A percentile compares a stretch with the other conserved stretches of the same genome.
These are phyloP conservation scores for Talaromyces nanjingensis DNA, from an alignment of 495 filamentous ascomycete species.

Conservation along the genomic window DNA sequence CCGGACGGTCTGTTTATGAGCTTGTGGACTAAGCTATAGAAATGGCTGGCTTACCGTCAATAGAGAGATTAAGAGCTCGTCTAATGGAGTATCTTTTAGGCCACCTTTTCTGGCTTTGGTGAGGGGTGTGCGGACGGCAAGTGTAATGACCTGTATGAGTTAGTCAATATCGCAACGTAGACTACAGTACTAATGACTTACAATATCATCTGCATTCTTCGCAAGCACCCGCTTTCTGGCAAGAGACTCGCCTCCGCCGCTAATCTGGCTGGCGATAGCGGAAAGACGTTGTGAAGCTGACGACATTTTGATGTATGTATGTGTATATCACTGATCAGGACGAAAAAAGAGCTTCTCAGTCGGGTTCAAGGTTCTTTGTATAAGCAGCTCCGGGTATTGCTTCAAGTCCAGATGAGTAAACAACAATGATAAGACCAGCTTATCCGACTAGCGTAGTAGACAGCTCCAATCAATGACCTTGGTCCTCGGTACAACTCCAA, in stretches of 20 bases:
- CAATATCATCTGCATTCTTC: slow-evolving; percentile 39
- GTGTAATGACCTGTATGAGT: slow-evolving; percentile 64
- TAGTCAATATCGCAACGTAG: too few species aligned
- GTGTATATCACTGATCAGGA: background rate
- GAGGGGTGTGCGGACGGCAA: slow-evolving; percentile 71
- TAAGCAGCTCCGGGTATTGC: background rate
- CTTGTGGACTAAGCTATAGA: background rate
- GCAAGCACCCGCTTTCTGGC: slow-evolving; percentile 29
- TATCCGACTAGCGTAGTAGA: background rate
- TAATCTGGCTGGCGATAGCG: slow-evolving; percentile 34
- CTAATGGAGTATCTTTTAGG: slow-evolving; percentile 83
- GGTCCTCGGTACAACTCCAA: background rate
- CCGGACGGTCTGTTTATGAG: slow-evolving; percentile 39
- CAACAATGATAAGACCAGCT: background rate
- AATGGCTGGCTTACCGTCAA: slow-evolving; percentile 53
- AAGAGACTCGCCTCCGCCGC: slow-evolving; percentile 20
- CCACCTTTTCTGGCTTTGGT: slow-evolving; percentile 77
- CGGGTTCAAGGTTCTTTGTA: background rate
- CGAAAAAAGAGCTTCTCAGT: background rate
- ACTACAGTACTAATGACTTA: too few species aligned
- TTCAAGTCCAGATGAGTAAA: background rate
- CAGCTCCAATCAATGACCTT: background rate
- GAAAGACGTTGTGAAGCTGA: slow-evolving; percentile 35
- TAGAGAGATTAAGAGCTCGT: slow-evolving; percentile 72
- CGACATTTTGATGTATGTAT: slow-evolving; percentile 24